Conservation (phyloP, 495 filamentous ascomycete species). For the Cladorrhinum samala region DNA sequence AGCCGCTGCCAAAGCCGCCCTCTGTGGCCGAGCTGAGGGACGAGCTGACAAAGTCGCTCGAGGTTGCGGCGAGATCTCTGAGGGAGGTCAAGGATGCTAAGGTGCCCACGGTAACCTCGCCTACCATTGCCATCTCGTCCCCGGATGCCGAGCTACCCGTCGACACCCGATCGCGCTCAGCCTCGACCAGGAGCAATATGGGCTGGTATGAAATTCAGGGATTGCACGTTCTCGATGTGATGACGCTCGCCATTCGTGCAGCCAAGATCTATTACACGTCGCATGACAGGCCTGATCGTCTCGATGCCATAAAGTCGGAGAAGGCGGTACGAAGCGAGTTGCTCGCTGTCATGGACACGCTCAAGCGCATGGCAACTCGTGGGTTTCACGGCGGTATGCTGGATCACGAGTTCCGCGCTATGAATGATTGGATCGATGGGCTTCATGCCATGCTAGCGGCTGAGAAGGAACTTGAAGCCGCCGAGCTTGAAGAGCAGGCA, state of each 20-base stretch:
- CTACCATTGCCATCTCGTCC: slow-evolving; percentile 3
- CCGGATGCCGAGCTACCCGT: not conserved
- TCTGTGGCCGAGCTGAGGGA: slow-evolving; percentile 69
- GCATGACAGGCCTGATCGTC: slow-evolving; percentile 71
- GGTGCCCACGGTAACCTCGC: slow-evolving; percentile 12
- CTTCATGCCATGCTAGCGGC: slow-evolving; percentile 67
- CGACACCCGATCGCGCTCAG: slow-evolving; percentile 8
- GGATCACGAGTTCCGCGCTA: slow-evolving; percentile 62
- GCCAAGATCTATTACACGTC: slow-evolving; percentile 92
- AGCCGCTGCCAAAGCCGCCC: slow-evolving; percentile 80
- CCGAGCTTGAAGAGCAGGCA: slow-evolving; percentile 62
- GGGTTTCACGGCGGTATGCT: slow-evolving; percentile 82
- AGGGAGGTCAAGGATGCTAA: slow-evolving; percentile 35
- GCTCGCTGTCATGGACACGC: slow-evolving; percentile 75
- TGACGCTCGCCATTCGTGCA: slow-evolving; percentile 88
- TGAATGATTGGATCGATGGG: slow-evolving; percentile 68
- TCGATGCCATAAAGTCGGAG: slow-evolving; percentile 81
- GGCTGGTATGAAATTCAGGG: slow-evolving; percentile 86
- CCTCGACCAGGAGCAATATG: slow-evolving; percentile 24
- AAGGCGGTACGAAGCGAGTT: slow-evolving; percentile 73
- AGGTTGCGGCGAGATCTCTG: slow-evolving; percentile 59
- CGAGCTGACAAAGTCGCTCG: slow-evolving; percentile 63
- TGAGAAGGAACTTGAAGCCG: slow-evolving; percentile 69
- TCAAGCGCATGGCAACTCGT: slow-evolving; percentile 83
- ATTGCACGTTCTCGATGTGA: slow-evolving; percentile 81